A percentile compares a stretch with the other conserved stretches of the same genome.
phyloP scores from a whole-genome alignment of 1,284 basidiomycete species.

The Trametes polyzona region DNA sequence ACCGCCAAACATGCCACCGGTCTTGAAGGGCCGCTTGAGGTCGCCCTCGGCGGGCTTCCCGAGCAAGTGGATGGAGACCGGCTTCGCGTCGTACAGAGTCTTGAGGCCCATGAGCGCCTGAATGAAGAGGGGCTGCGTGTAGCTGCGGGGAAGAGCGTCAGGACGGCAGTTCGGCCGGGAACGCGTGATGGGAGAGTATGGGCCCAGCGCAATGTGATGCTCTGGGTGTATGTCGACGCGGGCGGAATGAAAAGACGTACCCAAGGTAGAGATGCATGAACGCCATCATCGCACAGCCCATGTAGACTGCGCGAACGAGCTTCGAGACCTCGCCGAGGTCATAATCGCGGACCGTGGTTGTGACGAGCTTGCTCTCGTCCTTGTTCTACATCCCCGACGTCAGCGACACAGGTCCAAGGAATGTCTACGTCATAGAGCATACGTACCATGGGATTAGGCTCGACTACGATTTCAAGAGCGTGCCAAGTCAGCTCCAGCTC shows the following conservation, averaged over 20 bases:
- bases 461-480: slow-evolving; percentile 47
- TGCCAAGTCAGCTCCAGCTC: not conserved
- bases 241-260: slow-evolving; percentile 21
- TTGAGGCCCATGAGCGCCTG: slow-evolving; percentile 92
- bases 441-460: slow-evolving; percentile 64
- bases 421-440: not conserved
- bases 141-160: slow-evolving; percentile 40
- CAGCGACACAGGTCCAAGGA: not conserved
- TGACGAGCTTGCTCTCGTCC: slow-evolving; percentile 81
- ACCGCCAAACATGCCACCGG: slow-evolving; percentile 70
- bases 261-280: slow-evolving; percentile 89
- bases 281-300: slow-evolving; percentile 85
- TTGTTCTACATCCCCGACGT: slow-evolving; percentile 49
- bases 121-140: slow-evolving; percentile 92
- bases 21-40: slow-evolving; percentile 91
- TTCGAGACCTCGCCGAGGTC: slow-evolving; percentile 89
- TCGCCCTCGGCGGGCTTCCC: slow-evolving; percentile 84
- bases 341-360: slow-evolving; percentile 94
- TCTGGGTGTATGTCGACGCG: not conserved
- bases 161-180: not conserved
- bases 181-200: not conserved
- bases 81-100: slow-evolving; percentile 83
- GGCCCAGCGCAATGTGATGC: too few species aligned
- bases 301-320: slow-evolving; percentile 79
- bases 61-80: slow-evolving; percentile 78